A percentile compares a stretch with the other conserved stretches of the same genome.
These are phyloP conservation scores for Psilocybe cubensis DNA, from an alignment of 768 basidiomycete species.

Conservation along the genomic window DNA sequence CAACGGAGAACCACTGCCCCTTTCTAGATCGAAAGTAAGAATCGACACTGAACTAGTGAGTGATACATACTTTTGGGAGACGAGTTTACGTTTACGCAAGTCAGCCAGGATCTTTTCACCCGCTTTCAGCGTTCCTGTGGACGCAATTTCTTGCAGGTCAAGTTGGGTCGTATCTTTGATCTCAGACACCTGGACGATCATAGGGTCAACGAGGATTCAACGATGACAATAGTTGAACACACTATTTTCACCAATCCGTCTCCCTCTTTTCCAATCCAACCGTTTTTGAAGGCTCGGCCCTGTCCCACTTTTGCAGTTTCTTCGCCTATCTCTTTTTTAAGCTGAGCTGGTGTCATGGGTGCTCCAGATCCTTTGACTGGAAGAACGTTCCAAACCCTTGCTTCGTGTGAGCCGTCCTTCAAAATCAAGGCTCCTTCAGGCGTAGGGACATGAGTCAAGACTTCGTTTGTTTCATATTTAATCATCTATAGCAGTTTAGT, in stretches of 20 bases:
- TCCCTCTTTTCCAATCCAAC: slow-evolving; percentile 94
- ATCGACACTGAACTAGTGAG: not conserved
- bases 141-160: slow-evolving; percentile 74
- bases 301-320: slow-evolving; percentile 94
- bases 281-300: slow-evolving; percentile 94
- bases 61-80: slow-evolving; percentile 69
- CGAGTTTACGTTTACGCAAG: slow-evolving; percentile 89
- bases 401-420: slow-evolving; percentile 89
- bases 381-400: slow-evolving; percentile 87
- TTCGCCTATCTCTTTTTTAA: slow-evolving; percentile 81
- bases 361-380: slow-evolving; percentile 70
- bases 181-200: slow-evolving; percentile 50
- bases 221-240: slow-evolving; percentile 32
- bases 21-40: slow-evolving; percentile 58
- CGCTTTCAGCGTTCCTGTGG: slow-evolving; percentile 68
- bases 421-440: slow-evolving; percentile 83
- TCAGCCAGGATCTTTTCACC: slow-evolving; percentile 88
- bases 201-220: slow-evolving; percentile 10
- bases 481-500: slow-evolving; percentile 68
- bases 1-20: slow-evolving; percentile 91
- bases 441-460: slow-evolving; percentile 73
- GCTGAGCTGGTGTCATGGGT: slow-evolving; percentile 65
- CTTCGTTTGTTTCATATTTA: slow-evolving; percentile 76
- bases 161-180: slow-evolving; percentile 78
- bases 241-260: slow-evolving; percentile 87